Base-by-base conservation (phyloP, 140 eudicot genomes). In the Erigeron philadelphicus region DNA sequence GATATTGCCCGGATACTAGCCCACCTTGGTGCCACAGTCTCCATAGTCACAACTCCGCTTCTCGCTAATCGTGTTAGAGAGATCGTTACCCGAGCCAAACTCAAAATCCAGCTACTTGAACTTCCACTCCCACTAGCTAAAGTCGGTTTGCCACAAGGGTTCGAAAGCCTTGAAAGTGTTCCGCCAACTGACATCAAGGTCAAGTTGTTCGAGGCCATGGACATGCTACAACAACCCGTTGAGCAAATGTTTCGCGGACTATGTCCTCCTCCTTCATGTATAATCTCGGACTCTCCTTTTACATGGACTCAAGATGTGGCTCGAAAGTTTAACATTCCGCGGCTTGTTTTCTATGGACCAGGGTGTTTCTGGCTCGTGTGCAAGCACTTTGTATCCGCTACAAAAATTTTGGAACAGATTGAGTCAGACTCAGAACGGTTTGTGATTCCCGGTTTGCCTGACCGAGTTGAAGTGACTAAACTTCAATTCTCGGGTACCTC, bases 381-480 rank as follows among this genome's bases (percentile, higher is more conserved):
- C 31, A 9, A 46, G 0, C 70, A 75, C 47, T 43, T 21, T 64
- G 62, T 31, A 5, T 0, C 11, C 15, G 17, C 11, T 43, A 52
- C 75, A 12, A 66, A 52, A 40, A 46, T 61, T 6, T 42, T 68
- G 1, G 75, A 67, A 19, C 12, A 9, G 16, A 47, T 68, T 2
- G 59, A 17, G 31, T 76, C 77, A 1, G 77, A 38, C 38, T 38
- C 59, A 1, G 82, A 83, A 45, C 68, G 25, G 5, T 77, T 83
- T 38, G 68, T 72, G 38, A 23, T 81, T 49, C 85, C 86, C 8
- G 83, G 83, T 44, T n/a, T 84, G 47, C 83, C 83, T 21, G 79
- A 80, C 47, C 49, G 54, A 48, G 65, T 83, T 11, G 81, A 80
- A 52, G 31, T 73, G 2, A 83, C 83, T 38, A 75, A 70, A 60